Evolutionary conservation across 352 stramenopile species (phyloP).

Genomic region (Phytophthora ramorum): DNA sequence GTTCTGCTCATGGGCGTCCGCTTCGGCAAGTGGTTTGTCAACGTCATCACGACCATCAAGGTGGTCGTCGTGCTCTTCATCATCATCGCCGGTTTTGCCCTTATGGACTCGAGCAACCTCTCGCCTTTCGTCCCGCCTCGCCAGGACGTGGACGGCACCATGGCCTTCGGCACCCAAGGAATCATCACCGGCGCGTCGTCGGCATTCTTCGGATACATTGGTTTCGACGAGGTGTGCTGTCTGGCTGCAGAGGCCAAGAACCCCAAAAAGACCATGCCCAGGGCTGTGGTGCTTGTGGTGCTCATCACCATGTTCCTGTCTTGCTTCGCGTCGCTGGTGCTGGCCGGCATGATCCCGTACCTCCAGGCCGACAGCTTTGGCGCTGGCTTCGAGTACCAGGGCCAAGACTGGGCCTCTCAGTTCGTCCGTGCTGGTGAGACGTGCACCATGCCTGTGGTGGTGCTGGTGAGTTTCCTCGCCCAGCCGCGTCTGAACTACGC

Average conservation of each 20-base stretch:
- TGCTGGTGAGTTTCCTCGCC: conserved; percentile 93
- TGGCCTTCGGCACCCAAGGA: conserved; percentile 54
- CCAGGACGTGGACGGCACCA: conserved; percentile 26
- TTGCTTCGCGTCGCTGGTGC: conserved; percentile 81
- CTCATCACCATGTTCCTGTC: conserved; percentile 74
- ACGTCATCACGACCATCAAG: conserved; percentile 88
- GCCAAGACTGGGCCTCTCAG: conserved; percentile 58
- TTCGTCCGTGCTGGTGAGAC: conserved; percentile 38
- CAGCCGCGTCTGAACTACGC: conserved; percentile 95
- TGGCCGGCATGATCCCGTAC: conserved; percentile 83
- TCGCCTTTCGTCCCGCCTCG: conserved; percentile 79
- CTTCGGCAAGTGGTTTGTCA: conserved; percentile 92
- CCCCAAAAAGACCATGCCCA: conserved; percentile 78
- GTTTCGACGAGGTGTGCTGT: conserved; percentile 96
- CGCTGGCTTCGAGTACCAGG: conserved; percentile 49
- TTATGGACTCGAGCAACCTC: conserved; percentile 87
- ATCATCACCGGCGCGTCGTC: conserved; percentile 85
- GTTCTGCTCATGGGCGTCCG: conserved; percentile 86
- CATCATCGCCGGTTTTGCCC: conserved; percentile 85
- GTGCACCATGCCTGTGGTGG: conserved; percentile 84
- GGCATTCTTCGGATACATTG: conserved; percentile 95
- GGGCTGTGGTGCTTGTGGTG: conserved; percentile 86
- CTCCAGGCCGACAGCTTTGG: conserved; percentile 47
- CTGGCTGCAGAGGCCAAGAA: conserved; percentile 85
- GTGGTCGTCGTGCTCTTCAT: conserved; percentile 92